Percentiles rank a stretch among this genome's conserved stretches.
Evolutionary conservation across 2,329 filamentous ascomycete species (phyloP).

Genomic region (Cercospora nicotianae): DNA sequence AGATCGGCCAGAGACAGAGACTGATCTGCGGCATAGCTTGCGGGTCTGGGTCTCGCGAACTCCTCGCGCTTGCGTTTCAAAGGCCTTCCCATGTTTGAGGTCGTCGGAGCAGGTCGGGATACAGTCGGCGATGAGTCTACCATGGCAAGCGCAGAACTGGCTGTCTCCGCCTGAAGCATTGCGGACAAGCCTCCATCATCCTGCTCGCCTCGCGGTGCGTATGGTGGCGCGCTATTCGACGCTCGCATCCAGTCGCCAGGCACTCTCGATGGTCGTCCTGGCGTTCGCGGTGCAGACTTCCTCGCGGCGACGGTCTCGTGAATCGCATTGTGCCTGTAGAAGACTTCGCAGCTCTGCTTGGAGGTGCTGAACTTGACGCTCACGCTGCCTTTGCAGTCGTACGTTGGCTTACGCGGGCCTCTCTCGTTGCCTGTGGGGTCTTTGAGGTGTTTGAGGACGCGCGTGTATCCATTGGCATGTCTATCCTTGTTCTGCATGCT

Average conservation of each 20-base stretch:
- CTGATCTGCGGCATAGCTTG: neutral
- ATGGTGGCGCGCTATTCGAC: neutral
- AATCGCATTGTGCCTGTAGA: conserved; percentile 49
- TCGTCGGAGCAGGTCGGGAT: neutral
- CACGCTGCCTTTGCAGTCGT: conserved; percentile 51
- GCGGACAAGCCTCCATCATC: conserved; percentile 24
- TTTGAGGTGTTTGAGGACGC: conserved; percentile 33
- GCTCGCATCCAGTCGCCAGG: conserved; percentile 5
- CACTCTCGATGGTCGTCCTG: conserved; percentile 4
- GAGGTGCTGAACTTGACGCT: conserved; percentile 50
- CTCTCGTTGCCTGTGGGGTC: conserved; percentile 24
- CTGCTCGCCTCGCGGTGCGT: neutral
- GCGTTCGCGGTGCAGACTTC: conserved; percentile 41
- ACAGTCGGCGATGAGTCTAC: conserved; percentile 7
- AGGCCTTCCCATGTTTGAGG: conserved; percentile 20
- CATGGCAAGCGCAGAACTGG: conserved; percentile 17
- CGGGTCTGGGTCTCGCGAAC: conserved; percentile 8
- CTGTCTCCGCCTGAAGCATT: conserved; percentile 20
- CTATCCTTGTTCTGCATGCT: conserved; percentile 53
- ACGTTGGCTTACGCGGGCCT: conserved; percentile 46
- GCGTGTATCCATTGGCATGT: conserved; percentile 44
- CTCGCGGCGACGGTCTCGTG: conserved; percentile 50
- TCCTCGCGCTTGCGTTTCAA: conserved; percentile 33
- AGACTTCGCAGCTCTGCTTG: conserved; percentile 46
- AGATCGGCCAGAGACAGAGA: conserved; percentile 33